These are phyloP conservation scores for Trichoderma lentiforme DNA, from an alignment of 2,329 filamentous ascomycete species.

Conservation along the genomic window DNA sequence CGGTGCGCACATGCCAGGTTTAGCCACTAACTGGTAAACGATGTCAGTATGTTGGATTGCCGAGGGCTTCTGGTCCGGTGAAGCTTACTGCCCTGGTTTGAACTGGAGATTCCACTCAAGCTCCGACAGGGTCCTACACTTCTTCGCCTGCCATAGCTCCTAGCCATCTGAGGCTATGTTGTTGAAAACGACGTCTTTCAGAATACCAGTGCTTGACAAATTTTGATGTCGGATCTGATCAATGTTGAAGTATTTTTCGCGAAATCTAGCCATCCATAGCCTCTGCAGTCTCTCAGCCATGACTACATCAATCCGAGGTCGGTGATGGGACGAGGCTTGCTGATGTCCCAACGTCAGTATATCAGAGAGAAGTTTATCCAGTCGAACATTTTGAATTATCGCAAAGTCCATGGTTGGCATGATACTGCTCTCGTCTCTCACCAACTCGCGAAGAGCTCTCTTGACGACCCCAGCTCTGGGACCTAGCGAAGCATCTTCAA, in stretches of 20 bases:
- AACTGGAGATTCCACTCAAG: slow-evolving; percentile 42
- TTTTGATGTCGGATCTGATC: slow-evolving; percentile 41
- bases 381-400: slow-evolving; percentile 36
- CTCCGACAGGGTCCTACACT: slow-evolving; percentile 36
- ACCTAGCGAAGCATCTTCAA: slow-evolving; percentile 31
- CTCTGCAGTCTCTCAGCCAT: slow-evolving; percentile 40
- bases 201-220: slow-evolving; percentile 36
- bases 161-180: slow-evolving; percentile 29
- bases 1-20: slow-evolving; percentile 54
- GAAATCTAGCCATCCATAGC: slow-evolving; percentile 44
- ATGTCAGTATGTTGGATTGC: not conserved
- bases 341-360: slow-evolving; percentile 33
- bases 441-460: slow-evolving; percentile 37
- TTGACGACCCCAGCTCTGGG: slow-evolving; percentile 36
- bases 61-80: too few species aligned
- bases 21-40: slow-evolving; percentile 51
- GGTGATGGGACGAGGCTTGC: slow-evolving; percentile 27
- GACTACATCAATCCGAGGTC: slow-evolving; percentile 34
- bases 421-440: slow-evolving; percentile 37
- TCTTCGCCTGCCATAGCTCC: slow-evolving; percentile 38
- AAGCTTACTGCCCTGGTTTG: slow-evolving; percentile 48
- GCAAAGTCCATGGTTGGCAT: slow-evolving; percentile 37
- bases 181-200: slow-evolving; percentile 42
- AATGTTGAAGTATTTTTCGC: slow-evolving; percentile 43
- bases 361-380: slow-evolving; percentile 46